Evolutionary conservation across 139 green algal species (phyloP).

Genomic region (Asterochloris erici): DNA sequence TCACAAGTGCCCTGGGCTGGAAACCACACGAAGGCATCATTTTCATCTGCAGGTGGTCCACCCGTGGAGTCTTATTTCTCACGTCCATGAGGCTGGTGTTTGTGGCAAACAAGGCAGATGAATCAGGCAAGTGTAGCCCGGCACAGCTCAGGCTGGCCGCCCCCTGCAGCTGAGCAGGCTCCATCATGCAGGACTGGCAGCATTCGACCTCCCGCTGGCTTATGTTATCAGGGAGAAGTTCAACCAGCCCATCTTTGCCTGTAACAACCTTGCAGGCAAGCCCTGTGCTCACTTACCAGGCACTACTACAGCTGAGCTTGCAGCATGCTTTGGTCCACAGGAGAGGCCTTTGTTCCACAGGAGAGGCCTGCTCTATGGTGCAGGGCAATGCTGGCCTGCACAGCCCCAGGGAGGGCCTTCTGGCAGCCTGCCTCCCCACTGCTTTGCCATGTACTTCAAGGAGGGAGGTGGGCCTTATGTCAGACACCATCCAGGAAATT

Average conservation of each 20-base stretch:
- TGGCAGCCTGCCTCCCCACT: slow-evolving; percentile 62
- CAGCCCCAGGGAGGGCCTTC: slow-evolving; percentile 52
- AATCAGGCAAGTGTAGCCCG: slow-evolving; percentile 3
- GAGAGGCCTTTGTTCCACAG: not conserved
- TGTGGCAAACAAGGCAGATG: slow-evolving; percentile 61
- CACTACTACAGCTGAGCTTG: not conserved
- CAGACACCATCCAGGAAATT: too few species aligned
- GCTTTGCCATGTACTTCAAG: slow-evolving; percentile 85
- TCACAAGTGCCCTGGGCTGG: too few species aligned
- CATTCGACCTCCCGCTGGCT: slow-evolving; percentile 80
- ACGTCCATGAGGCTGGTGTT: slow-evolving; percentile 80
- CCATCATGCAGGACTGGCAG: slow-evolving; percentile 43
- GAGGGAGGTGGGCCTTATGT: slow-evolving; percentile 41
- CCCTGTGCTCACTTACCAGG: not conserved
- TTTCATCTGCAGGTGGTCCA: slow-evolving; percentile 24
- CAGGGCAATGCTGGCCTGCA: slow-evolving; percentile 60
- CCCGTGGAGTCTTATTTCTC: slow-evolving; percentile 29
- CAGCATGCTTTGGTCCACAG: not conserved
- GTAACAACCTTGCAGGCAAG: slow-evolving; percentile 87
- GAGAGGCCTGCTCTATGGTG: not conserved
- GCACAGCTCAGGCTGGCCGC: too few species aligned
- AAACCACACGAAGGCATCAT: not conserved
- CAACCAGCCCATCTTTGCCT: slow-evolving; percentile 92
- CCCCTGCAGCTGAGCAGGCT: too few species aligned
- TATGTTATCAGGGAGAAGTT: slow-evolving; percentile 85